Conservation (phyloP, 2,329 filamentous ascomycete genomes). For the Colletotrichum sp. region DNA sequence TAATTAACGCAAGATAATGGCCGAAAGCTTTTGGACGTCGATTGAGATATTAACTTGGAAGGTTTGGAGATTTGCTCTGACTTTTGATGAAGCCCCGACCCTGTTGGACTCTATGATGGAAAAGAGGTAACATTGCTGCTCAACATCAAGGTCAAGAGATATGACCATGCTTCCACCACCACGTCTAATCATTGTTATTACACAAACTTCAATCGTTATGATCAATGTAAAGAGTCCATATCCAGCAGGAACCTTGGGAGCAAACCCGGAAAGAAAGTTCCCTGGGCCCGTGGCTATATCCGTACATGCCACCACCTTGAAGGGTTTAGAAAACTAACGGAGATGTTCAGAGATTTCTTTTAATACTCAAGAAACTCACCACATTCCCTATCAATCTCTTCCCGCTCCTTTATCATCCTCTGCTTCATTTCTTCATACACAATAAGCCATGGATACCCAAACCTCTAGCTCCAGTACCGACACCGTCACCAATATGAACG, state of each 20-base stretch:
- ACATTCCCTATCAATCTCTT: background rate
- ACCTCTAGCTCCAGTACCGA: background rate
- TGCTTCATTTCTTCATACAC: background rate
- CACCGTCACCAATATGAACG: background rate
- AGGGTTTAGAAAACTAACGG: background rate
- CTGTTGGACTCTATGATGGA: background rate
- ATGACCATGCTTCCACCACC: background rate
- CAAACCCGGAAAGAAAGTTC: background rate
- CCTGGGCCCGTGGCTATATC: background rate
- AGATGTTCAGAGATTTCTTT: background rate
- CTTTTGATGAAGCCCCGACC: background rate
- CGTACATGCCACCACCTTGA: background rate
- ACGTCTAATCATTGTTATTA: background rate
- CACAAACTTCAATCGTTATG: background rate
- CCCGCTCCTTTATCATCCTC: background rate
- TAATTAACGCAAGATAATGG: background rate
- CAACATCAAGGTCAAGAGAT: background rate
- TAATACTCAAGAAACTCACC: background rate
- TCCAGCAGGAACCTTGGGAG: background rate
- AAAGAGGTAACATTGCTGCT: background rate
- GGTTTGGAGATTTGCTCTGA: background rate
- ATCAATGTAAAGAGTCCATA: background rate
- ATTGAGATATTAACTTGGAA: background rate
- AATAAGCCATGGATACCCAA: background rate
- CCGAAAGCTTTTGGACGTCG: accelerated